phyloP scores from a whole-genome alignment of 345 rosid genomes.

The Hibiscus syriacus region DNA sequence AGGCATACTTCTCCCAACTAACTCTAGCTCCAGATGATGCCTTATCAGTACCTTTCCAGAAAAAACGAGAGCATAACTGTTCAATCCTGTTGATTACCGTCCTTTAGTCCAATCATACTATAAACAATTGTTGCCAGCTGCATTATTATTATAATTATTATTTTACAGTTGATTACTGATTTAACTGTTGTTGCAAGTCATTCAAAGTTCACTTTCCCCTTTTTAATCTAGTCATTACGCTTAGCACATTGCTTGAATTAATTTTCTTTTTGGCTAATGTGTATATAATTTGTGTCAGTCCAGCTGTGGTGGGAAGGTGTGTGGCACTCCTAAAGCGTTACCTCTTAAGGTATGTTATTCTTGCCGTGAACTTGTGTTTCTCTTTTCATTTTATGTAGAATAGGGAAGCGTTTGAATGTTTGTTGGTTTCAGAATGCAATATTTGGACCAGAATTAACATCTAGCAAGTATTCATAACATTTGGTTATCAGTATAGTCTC shows the following conservation, averaged over 20 bases:
- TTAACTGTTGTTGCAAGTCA: not conserved
- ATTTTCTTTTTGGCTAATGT: constrained; percentile 11
- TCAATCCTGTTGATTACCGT: no score
- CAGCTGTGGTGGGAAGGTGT: constrained; percentile 92
- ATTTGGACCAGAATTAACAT: not conserved
- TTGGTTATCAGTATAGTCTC: not conserved
- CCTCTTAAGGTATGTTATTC: constrained; percentile 53
- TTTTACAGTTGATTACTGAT: not conserved
- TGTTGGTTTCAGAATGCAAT: not conserved
- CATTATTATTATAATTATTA: not conserved
- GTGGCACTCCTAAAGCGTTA: constrained; percentile 86
- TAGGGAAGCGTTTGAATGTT: not conserved
- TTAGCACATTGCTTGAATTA: not conserved
- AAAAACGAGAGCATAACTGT: no score
- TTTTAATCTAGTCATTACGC: not conserved
- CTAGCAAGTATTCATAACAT: not conserved
- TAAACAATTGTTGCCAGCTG: not conserved
- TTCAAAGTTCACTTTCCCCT: not conserved
- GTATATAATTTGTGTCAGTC: constrained; percentile 48
- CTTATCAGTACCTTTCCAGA: no score
- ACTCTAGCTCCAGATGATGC: no score
- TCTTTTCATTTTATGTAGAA: constrained; percentile 8
- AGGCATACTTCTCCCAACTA: no score
- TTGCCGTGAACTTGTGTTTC: not conserved
- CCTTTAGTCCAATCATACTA: no score